Evolutionary conservation across 306 rosid species (phyloP).

Genomic region (Prinsepia uniflora): DNA sequence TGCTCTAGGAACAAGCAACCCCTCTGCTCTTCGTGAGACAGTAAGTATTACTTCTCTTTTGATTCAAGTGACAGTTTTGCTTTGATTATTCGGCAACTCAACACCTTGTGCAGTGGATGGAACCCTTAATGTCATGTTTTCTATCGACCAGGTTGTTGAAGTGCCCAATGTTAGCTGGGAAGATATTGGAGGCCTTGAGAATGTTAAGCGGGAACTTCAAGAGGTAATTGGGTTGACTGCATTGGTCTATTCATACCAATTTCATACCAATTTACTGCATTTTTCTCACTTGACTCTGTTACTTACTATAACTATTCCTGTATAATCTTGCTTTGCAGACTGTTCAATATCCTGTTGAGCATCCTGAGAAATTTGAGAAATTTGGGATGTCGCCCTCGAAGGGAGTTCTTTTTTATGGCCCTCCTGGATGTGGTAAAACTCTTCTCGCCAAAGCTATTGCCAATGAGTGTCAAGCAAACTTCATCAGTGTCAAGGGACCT

Average conservation of each 20-base stretch:
- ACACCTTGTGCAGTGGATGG: background rate
- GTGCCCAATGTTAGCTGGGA: slow-evolving; percentile 94
- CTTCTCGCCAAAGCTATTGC: slow-evolving; percentile 97
- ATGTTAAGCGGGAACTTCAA: slow-evolving; percentile 97
- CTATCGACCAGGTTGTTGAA: slow-evolving; percentile 74
- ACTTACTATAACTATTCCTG: slow-evolving; percentile 5
- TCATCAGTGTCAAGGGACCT: slow-evolving; percentile 95
- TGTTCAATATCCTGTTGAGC: slow-evolving; percentile 99
- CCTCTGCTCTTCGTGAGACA: slow-evolving; percentile 95
- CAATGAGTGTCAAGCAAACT: slow-evolving; percentile 97
- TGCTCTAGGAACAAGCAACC: slow-evolving; percentile 97
- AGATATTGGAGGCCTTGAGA: slow-evolving; percentile 97
- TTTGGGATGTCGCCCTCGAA: slow-evolving; percentile 99
- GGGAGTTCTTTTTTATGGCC: slow-evolving; percentile 98
- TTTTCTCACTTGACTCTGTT: background rate
- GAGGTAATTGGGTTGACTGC: slow-evolving; percentile 52
- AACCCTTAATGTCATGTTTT: slow-evolving; percentile 24
- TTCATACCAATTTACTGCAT: slow-evolving; percentile 4
- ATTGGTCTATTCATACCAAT: slow-evolving; percentile 5
- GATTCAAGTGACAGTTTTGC: background rate
- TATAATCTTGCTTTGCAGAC: slow-evolving; percentile 52
- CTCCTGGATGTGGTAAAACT: slow-evolving; percentile 99
- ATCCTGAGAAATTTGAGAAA: slow-evolving; percentile 95
- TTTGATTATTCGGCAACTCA: background rate
- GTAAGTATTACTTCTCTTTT: slow-evolving; percentile 38